Base-by-base conservation (phyloP, 202 grass and related monocot genomes). In the Hordeum pubiflorum region DNA sequence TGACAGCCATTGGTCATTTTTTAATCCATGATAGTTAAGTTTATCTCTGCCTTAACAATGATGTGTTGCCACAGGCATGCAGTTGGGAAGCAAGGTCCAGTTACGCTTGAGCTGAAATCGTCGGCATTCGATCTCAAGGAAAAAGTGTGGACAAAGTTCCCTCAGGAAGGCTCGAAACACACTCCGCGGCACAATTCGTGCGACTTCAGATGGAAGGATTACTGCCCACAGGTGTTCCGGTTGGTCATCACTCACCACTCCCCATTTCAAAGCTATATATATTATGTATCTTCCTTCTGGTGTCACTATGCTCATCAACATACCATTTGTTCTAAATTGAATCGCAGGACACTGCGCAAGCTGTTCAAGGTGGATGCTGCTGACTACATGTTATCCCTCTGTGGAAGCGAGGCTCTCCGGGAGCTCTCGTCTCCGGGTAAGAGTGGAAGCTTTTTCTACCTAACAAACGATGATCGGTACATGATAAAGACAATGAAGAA, bases 401-500 rank as follows among this genome's bases (percentile, higher is more conserved):
- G 96, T 86, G 96, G 96, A 72, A 96, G 72, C 73, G 96, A 99
- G 56, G 92, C 96, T 40, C 96, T 99, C 24, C 78, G 92, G 58
- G 96, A 96, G 72, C 91, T 99, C 62, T 99, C 92, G 15, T 99
- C 96, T 75, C 96, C 96, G 54, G 96, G 96, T 80, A 99, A 99
- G 85, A 99, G 96, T 32, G 96, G 96, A 81, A 99, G 96, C 75
- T 99, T 89, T 86, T 99, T 99, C 82, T 99, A 99, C 85, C 75
- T 99, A 15, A 99, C 96, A 55, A 82, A 93, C 4, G 96, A 99
- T 69, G 96, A 95, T 52, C 86, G 87, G 48, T 99, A 99, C 80
- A 96, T 99, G 96, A 96, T 99, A 60, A 96, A 99, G 82, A 99
- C 96, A 22, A 91, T 99, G 96, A 99, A 96, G 89, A 99, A 99